These are phyloP conservation scores for Chrysopogon serrulatus DNA, from an alignment of 176 grass and related monocot species.

Conservation along the genomic window DNA sequence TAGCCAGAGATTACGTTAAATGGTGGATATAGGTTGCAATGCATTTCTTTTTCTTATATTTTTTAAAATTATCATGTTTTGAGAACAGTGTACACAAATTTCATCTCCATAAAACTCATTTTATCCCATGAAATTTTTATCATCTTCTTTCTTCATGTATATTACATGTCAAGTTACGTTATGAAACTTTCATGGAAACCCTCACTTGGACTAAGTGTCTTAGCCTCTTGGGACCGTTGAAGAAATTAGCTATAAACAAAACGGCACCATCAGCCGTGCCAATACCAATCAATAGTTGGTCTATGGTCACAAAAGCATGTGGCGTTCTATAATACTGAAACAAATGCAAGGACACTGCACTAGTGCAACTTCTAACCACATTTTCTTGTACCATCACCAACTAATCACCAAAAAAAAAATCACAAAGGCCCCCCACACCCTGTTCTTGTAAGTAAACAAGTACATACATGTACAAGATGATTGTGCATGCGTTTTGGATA, in stretches of 20 bases:
- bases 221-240: not conserved
- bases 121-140: too few relatives aligned
- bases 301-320: not conserved
- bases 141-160: too few relatives aligned
- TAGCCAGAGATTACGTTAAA: too few relatives aligned
- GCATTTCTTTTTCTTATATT: not conserved
- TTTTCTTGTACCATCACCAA: not conserved
- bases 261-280: not conserved
- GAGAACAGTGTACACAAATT: too few relatives aligned
- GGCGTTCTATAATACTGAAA: not conserved
- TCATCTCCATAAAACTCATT: too few relatives aligned
- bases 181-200: too few relatives aligned
- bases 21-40: not conserved
- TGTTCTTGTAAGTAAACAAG: slow-evolving; percentile 12
- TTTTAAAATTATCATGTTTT: too few relatives aligned
- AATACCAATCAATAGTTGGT: not conserved
- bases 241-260: not conserved
- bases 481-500: slow-evolving; percentile 18
- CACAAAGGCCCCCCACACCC: not conserved
- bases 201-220: too few relatives aligned
- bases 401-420: not conserved
- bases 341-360: not conserved
- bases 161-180: too few relatives aligned
- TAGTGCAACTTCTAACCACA: not conserved
- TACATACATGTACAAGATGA: not conserved